A percentile compares a stretch with the other conserved stretches of the same genome.
These are phyloP conservation scores for Wolfiporia cocos DNA, from an alignment of 1,284 basidiomycete genomes.

Conservation along the genomic window DNA sequence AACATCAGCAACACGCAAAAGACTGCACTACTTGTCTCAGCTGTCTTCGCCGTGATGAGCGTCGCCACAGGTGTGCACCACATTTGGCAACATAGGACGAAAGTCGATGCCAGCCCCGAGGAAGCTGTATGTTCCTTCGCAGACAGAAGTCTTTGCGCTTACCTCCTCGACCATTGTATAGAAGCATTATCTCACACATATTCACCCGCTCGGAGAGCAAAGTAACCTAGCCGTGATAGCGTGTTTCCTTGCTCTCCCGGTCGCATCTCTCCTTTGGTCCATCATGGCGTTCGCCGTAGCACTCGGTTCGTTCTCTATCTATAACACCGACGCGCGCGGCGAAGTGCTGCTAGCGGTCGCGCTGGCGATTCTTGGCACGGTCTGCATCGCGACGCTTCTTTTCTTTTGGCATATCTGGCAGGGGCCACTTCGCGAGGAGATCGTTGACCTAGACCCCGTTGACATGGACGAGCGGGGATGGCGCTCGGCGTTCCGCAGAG, in stretches of 20 bases:
- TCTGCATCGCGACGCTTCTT: slow-evolving; percentile 8
- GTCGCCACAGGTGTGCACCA: slow-evolving; percentile 21
- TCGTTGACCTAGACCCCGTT: slow-evolving; percentile 1
- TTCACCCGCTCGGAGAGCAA: neutral
- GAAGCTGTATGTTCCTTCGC: slow-evolving; percentile 4
- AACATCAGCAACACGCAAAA: slow-evolving; percentile 6
- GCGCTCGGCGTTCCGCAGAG: neutral
- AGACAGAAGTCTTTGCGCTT: too few relatives aligned
- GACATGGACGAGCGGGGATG: neutral
- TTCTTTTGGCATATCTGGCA: slow-evolving; percentile 18
- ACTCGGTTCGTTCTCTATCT: slow-evolving; percentile 10
- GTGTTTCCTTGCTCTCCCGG: slow-evolving; percentile 10
- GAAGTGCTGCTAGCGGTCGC: slow-evolving; percentile 10
- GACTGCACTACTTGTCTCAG: slow-evolving; percentile 17
- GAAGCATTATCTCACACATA: neutral
- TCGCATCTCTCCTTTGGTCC: slow-evolving; percentile 7
- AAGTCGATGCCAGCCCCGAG: neutral
- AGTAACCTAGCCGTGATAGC: slow-evolving; percentile 6
- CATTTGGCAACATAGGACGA: slow-evolving; percentile 14
- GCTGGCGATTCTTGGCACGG: slow-evolving; percentile 8
- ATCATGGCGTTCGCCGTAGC: slow-evolving; percentile 8
- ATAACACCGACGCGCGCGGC: slow-evolving; percentile 7
- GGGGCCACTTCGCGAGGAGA: slow-evolving; percentile 6
- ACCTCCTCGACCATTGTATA: neutral
- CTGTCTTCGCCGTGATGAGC: slow-evolving; percentile 18